Evolutionary conservation across 2,329 filamentous ascomycete species (phyloP), one percentile per base, ranked within the genome.

Genomic region (Colletotrichum sublineola): DNA sequence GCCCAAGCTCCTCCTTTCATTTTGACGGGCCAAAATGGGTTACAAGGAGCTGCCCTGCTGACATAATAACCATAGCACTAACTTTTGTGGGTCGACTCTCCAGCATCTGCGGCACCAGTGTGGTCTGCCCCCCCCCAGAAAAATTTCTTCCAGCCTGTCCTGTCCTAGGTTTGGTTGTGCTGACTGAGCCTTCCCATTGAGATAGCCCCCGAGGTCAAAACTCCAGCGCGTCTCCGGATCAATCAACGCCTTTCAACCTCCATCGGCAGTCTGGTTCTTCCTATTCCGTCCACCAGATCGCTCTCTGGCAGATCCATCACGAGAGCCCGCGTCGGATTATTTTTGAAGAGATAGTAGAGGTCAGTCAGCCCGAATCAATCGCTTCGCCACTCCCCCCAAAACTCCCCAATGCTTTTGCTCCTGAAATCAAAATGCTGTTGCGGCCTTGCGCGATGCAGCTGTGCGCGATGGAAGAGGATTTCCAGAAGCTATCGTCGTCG

Each of bases 251-350:
- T 74, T 68, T 66, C 64, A 73, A 73, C 66, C 63, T 66, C 73
- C 65, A 65, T 68, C 71, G 67, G 74, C 70, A 62, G 46, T 48
- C 33, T 74, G 68, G 55, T 76, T 76, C 73, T 76, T 76, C 70
- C 73, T 73, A 69, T 74, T 67, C 74, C 74, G 74, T 74, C 63
- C 72, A 69, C 66, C 72, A 68, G 68, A 63, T 71, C 71, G 52
- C 53, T 52, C 40, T 62, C 71, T 73, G 55, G 64, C 64, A 71
- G 66, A 60, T 69, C 73, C 71, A 74, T 73, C 73, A 70, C 73
- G 73, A 73, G 61, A 57, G 44, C 58, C 60, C 67, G 67, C 61
- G 53, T 68, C 68, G 63, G 68, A 61, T 48, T 62, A 64, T 71
- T 68, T 67, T 56, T 57, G 53, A 50, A 38, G 56, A 72, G 38